Percentiles rank a stretch among this genome's conserved stretches.
phyloP scores from a whole-genome alignment of 805 yeast genomes.

The Hanseniaspora occidentalis region DNA sequence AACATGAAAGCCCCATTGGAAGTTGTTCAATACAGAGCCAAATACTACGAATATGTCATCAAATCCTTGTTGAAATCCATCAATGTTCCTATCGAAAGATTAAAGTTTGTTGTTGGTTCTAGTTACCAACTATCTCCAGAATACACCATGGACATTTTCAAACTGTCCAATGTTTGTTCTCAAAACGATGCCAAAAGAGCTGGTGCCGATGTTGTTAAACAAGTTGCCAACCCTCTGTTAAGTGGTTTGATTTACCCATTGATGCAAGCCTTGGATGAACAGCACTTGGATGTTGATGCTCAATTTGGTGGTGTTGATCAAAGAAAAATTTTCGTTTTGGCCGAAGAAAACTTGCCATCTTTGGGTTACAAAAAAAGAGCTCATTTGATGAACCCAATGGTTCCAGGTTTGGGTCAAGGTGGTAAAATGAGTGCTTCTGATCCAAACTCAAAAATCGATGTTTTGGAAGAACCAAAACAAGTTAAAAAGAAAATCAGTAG shows the following conservation, averaged over 20 bases:
- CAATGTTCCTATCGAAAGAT: constrained; percentile 83
- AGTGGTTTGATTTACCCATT: constrained; percentile 93
- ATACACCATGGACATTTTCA: constrained; percentile 83
- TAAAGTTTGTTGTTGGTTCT: constrained; percentile 76
- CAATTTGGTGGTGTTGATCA: constrained; percentile 99
- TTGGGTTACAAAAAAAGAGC: constrained; percentile 95
- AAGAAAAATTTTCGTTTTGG: constrained; percentile 91
- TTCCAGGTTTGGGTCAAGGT: constrained; percentile 93
- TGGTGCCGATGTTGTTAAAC: constrained; percentile 98
- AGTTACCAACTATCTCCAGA: constrained; percentile 71
- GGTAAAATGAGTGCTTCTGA: constrained; percentile 99
- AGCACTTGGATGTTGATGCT: constrained; percentile 74
- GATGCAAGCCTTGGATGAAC: constrained; percentile 97
- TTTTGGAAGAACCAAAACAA: constrained; percentile 75
- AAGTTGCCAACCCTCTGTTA: constrained; percentile 85
- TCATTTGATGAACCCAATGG: constrained; percentile 98
- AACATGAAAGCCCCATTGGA: constrained; percentile 98
- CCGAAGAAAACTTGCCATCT: constrained; percentile 82
- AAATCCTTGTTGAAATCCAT: constrained; percentile 78
- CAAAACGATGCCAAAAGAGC: constrained; percentile 98
- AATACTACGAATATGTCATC: constrained; percentile 73
- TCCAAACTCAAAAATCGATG: constrained; percentile 93
- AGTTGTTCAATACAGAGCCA: constrained; percentile 77
- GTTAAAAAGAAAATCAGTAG: constrained; percentile 84
- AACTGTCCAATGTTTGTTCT: constrained; percentile 69